These are phyloP conservation scores for Monilinia laxa DNA, from an alignment of 2,329 filamentous ascomycete species.

Conservation along the genomic window DNA sequence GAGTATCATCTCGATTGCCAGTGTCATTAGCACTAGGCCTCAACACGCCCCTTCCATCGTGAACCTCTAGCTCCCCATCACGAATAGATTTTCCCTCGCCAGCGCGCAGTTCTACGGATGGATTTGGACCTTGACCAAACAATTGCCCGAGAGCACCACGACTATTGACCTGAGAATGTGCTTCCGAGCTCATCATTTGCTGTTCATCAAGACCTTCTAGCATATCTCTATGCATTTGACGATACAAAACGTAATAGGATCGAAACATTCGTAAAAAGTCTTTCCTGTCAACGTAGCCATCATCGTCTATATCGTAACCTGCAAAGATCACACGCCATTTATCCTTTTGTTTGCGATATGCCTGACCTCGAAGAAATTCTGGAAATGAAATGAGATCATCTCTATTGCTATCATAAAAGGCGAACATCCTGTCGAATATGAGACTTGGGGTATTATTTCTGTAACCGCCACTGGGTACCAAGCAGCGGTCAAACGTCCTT, in stretches of 20 bases:
- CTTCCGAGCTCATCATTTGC: conserved; percentile 70
- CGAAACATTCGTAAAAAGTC: conserved; percentile 91
- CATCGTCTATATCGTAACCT: conserved; percentile 86
- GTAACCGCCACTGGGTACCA: conserved; percentile 80
- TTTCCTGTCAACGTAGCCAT: conserved; percentile 79
- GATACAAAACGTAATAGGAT: conserved; percentile 87
- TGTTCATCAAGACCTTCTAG: conserved; percentile 76
- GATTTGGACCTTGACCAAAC: conserved; percentile 59
- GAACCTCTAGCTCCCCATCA: conserved; percentile 64
- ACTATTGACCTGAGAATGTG: conserved; percentile 72
- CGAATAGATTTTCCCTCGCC: conserved; percentile 65
- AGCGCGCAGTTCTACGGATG: conserved; percentile 56
- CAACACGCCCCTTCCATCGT: conserved; percentile 59
- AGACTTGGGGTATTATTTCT: conserved; percentile 79
- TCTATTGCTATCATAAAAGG: conserved; percentile 89
- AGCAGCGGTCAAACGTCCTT: conserved; percentile 86
- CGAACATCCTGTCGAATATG: conserved; percentile 94
- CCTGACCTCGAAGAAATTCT: conserved; percentile 83
- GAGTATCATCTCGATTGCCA: conserved; percentile 59
- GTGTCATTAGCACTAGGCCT: conserved; percentile 60
- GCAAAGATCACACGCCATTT: conserved; percentile 75
- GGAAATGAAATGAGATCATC: conserved; percentile 89
- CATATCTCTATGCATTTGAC: conserved; percentile 84
- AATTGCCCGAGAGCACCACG: conserved; percentile 67
- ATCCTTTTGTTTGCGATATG: conserved; percentile 66